phyloP scores from a whole-genome alignment of 192 early-diverging fungal species.

The Allomyces macrogynus region DNA sequence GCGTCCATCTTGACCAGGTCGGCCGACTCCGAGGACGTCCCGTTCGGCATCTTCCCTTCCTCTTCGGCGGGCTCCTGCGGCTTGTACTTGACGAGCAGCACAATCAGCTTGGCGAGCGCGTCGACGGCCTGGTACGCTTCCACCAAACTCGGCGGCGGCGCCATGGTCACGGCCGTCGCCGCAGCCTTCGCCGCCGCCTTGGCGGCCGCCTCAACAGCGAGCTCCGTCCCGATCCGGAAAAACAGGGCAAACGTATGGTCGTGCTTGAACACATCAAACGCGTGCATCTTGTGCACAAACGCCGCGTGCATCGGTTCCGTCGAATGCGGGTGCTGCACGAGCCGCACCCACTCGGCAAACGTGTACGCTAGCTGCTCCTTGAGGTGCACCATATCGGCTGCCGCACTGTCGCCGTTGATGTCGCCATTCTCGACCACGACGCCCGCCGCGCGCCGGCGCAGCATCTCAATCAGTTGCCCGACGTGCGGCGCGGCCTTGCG shows the following conservation, averaged over 20 bases:
- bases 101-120: slow-evolving; percentile 74
- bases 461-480: too few species aligned
- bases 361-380: slow-evolving; percentile 37
- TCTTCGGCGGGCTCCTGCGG: slow-evolving; percentile 19
- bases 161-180: slow-evolving; percentile 10
- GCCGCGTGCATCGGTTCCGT: slow-evolving; percentile 43
- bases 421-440: too few species aligned
- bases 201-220: slow-evolving; percentile 39
- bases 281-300: slow-evolving; percentile 39
- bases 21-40: slow-evolving; percentile 28
- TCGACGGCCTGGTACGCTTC: slow-evolving; percentile 64
- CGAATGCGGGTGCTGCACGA: slow-evolving; percentile 47
- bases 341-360: slow-evolving; percentile 64
- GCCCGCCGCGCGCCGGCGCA: too few species aligned
- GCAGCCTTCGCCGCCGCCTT: slow-evolving; percentile 12
- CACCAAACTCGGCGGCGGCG: too few species aligned
- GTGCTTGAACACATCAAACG: slow-evolving; percentile 51
- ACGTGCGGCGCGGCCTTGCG: slow-evolving; percentile 26
- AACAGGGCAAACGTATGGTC: slow-evolving; percentile 66
- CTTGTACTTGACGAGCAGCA: slow-evolving; percentile 57
- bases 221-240: slow-evolving; percentile 74
- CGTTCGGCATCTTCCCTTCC: slow-evolving; percentile 23
- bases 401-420: slow-evolving; percentile 13
- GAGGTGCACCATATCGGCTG: slow-evolving; percentile 26
- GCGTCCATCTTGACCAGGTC: slow-evolving; percentile 16